These are phyloP conservation scores for Plantago ovata DNA, from an alignment of 257 asterid genomes.

Conservation along the genomic window DNA sequence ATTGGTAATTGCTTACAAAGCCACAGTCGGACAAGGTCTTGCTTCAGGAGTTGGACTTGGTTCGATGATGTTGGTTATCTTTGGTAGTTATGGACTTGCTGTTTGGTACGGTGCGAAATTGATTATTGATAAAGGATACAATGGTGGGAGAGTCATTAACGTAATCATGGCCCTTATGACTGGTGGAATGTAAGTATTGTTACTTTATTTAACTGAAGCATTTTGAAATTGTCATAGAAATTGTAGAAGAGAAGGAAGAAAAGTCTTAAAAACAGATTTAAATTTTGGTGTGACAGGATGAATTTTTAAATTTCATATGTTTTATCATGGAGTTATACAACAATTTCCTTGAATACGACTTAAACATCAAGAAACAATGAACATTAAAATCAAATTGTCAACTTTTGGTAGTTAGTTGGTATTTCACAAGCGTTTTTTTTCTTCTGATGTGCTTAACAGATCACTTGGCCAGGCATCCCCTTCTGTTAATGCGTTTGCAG, in stretches of 20 bases:
- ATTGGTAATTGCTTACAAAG: slow-evolving; percentile 45
- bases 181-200: slow-evolving; percentile 56
- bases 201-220: background rate
- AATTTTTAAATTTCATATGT: no score
- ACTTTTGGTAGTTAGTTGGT: background rate
- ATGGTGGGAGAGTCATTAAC: slow-evolving; percentile 56
- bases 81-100: slow-evolving; percentile 56
- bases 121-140: slow-evolving; percentile 39
- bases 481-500: slow-evolving; percentile 52
- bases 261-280: no score
- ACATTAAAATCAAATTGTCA: no score
- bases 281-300: no score
- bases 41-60: slow-evolving; percentile 71
- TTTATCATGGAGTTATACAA: no score
- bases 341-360: no score
- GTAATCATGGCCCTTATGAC: slow-evolving; percentile 59
- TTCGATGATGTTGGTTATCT: slow-evolving; percentile 33
- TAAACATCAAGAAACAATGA: no score
- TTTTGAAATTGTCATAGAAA: background rate
- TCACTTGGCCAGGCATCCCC: slow-evolving; percentile 70
- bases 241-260: no score
- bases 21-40: slow-evolving; percentile 54
- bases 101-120: slow-evolving; percentile 68
- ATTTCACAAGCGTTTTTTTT: background rate
- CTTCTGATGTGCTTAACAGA: slow-evolving; percentile 23